Conservation (phyloP, 257 asterid species). For the Salvia miltiorrhiza region DNA sequence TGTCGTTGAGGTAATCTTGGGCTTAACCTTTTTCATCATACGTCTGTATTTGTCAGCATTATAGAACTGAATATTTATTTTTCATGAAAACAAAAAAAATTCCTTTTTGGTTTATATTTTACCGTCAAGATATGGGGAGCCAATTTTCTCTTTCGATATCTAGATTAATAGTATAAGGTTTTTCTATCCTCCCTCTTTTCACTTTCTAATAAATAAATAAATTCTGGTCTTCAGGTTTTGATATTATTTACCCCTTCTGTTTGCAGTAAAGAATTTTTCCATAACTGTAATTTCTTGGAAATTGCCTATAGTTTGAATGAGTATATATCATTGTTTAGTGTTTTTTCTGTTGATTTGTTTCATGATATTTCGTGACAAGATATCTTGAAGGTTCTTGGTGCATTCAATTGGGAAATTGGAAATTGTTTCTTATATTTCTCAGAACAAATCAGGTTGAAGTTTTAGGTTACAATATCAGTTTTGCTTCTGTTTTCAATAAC, state of each 20-base stretch:
- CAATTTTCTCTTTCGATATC: constrained; percentile 9
- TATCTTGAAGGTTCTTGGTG: constrained; percentile 5
- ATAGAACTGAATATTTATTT: constrained; percentile 7
- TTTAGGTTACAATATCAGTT: constrained; percentile 13
- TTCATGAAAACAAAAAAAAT: constrained; percentile 4
- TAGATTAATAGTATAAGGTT: constrained; percentile 12
- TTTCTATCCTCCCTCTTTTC: constrained; percentile 15
- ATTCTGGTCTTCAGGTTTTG: constrained; percentile 15
- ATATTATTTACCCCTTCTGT: constrained; percentile 13
- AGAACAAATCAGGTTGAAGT: constrained; percentile 20
- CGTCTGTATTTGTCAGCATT: constrained; percentile 24
- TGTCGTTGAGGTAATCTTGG: constrained; percentile 27
- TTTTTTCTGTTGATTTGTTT: constrained; percentile 4
- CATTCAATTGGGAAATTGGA: constrained; percentile 11
- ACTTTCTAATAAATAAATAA: constrained; percentile 20
- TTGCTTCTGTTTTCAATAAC: background rate
- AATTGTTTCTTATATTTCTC: constrained; percentile 9
- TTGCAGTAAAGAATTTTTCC: constrained; percentile 21
- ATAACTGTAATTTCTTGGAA: constrained; percentile 21
- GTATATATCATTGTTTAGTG: background rate
- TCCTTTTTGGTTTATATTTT: constrained; percentile 8
- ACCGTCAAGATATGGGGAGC: constrained; percentile 17
- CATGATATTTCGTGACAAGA: background rate
- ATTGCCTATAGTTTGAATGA: background rate
- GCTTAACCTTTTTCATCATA: constrained; percentile 12